Evolutionary conservation across 2,329 filamentous ascomycete species (phyloP), one percentile per base, ranked within the genome.

Genomic region (Phyllosticta capitalensis): DNA sequence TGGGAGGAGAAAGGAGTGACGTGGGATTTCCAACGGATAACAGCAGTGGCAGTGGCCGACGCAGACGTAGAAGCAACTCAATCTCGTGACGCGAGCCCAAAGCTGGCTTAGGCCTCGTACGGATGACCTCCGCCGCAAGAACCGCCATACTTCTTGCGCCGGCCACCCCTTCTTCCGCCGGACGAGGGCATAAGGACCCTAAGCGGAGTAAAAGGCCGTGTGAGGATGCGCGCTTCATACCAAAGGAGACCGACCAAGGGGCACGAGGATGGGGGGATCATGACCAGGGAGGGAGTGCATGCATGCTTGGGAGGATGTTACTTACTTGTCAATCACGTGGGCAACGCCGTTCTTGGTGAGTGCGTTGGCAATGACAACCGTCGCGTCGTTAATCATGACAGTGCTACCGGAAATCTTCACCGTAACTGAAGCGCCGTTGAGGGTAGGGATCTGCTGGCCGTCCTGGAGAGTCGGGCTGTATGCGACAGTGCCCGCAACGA

Each of bases 261-360:
- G 30, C 30, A 14, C 30, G 17, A 38, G 30, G 30, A 38, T 14
- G 30, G 10, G 17, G 10, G 10, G 9, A 14, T 14, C 12, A 38
- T 3, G 30, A 14, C 30, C 10, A 14, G 30, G 30, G 30, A 14
- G 17, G 10, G 17, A 38, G 30, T 9, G 30, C 30, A 38, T 38
- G 30, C 30, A 14, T 24, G 24, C n/a, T n/a, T n/a, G n/a, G n/a
- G n/a, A n/a, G 17, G 24, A 21, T 5, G 14, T 3, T 7, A 70
- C 78, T 68, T 70, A 81, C 81, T 76, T 75, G 66, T 87, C 82
- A 12, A 77, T 76, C 33, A 82, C 79, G 63, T 83, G 74, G 4
- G 79, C 67, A 10, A 79, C 76, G 67, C 77, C 77, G 59, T 75
- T 75, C 12, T 72, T 67, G 56, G 78, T 64, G 10, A 79, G 67